phyloP scores from a whole-genome alignment of 2,329 filamentous ascomycete genomes.

The Colletotrichum incanum region DNA sequence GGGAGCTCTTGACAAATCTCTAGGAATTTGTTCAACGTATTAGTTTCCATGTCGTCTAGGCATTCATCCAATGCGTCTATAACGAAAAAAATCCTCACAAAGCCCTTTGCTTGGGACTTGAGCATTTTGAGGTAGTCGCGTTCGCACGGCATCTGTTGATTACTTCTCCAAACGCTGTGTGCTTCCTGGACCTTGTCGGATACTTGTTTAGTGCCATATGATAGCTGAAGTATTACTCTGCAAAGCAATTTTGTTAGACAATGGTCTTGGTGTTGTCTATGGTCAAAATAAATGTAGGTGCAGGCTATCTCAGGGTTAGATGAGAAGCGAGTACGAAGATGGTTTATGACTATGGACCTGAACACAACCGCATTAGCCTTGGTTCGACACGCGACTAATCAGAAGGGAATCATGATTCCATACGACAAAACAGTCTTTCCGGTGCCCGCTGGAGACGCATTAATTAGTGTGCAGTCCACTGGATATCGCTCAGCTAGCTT shows the following conservation, averaged over 20 bases:
- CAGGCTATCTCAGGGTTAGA: not conserved
- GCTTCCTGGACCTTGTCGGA: not conserved
- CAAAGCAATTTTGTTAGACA: not conserved
- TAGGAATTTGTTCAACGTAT: conserved; percentile 12
- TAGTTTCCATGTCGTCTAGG: conserved; percentile 1
- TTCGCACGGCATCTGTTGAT: not conserved
- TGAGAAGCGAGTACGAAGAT: conserved; percentile 2
- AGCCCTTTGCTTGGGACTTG: not conserved
- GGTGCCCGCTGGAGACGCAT: conserved; percentile 4
- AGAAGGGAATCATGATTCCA: not conserved
- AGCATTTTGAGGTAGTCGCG: conserved; percentile 21
- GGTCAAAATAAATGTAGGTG: conserved; percentile 20
- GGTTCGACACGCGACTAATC: not conserved
- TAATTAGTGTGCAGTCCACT: not conserved
- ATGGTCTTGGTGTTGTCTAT: conserved; percentile 8
- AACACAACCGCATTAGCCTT: not conserved
- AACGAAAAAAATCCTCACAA: not conserved
- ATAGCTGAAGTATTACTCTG: not conserved
- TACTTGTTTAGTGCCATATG: not conserved
- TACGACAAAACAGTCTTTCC: conserved; percentile 24
- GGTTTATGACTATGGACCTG: conserved; percentile 13
- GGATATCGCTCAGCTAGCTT: not conserved
- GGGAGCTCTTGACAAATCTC: conserved; percentile 6
- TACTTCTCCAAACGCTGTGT: conserved; percentile 12
- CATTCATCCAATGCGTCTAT: conserved; percentile 31